These are phyloP conservation scores for Xylaria sp. DNA, from an alignment of 495 filamentous ascomycete species.

Conservation along the genomic window DNA sequence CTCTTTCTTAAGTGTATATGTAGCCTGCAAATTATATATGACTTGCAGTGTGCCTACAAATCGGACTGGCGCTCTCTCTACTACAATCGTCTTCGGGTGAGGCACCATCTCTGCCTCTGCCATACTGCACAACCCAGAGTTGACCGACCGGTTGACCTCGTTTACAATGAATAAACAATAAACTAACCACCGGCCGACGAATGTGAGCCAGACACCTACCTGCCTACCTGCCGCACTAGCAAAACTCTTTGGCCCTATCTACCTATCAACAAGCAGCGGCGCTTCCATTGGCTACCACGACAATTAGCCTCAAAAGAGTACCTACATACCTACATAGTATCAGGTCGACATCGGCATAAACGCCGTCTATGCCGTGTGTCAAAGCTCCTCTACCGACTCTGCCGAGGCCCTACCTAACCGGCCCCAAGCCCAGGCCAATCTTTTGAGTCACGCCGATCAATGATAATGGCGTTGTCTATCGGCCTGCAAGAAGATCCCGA, in stretches of 20 bases:
- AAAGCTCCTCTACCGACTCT: background rate
- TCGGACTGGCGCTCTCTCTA: background rate
- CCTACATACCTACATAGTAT: background rate
- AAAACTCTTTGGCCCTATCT: background rate
- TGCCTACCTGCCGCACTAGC: background rate
- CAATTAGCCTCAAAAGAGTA: slow-evolving; percentile 9
- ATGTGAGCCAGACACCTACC: background rate
- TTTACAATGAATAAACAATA: background rate
- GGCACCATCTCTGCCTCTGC: too few relatives aligned
- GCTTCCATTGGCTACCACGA: slow-evolving; percentile 9
- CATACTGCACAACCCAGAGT: background rate
- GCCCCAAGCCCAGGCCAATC: slow-evolving; percentile 5
- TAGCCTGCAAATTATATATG: background rate
- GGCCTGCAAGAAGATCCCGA: slow-evolving; percentile 23
- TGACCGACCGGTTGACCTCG: too few relatives aligned
- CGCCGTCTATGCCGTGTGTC: slow-evolving; percentile 10
- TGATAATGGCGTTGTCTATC: background rate
- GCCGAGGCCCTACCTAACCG: background rate
- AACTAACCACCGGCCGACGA: too few relatives aligned
- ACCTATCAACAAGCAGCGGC: too few relatives aligned
- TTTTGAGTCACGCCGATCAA: slow-evolving; percentile 15
- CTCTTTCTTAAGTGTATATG: background rate
- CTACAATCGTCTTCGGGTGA: background rate
- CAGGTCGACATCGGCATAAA: slow-evolving; percentile 2
- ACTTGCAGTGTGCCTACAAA: background rate